These are phyloP conservation scores for Colletotrichum agaves DNA, from an alignment of 2,329 filamentous ascomycete species.

Conservation along the genomic window DNA sequence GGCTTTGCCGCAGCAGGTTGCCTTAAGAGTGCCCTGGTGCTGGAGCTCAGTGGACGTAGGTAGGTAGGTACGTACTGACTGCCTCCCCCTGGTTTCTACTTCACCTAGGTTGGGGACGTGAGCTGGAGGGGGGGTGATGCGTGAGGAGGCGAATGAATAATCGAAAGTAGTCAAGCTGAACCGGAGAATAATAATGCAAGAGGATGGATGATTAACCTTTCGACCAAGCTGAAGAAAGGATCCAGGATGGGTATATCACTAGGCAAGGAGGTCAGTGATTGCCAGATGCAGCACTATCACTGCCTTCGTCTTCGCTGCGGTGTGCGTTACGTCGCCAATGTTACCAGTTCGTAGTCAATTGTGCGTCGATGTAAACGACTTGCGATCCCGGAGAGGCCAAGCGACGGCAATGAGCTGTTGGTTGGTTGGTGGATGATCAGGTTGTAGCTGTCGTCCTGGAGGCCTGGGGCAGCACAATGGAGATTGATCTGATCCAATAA, in stretches of 20 bases:
- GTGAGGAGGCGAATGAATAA: slow-evolving; percentile 15
- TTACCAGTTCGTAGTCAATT: background rate
- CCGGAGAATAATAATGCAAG: background rate
- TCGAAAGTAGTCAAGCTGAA: background rate
- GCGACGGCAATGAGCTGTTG: background rate
- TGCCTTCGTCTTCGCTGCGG: background rate
- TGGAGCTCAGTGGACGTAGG: background rate
- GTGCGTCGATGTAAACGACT: slow-evolving; percentile 13
- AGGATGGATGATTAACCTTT: background rate
- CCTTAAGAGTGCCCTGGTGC: background rate
- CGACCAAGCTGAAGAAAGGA: slow-evolving; percentile 8
- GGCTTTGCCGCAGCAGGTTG: slow-evolving; percentile 7
- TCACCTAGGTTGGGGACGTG: slow-evolving; percentile 16
- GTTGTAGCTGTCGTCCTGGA: slow-evolving; percentile 13
- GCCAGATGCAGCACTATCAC: slow-evolving; percentile 9
- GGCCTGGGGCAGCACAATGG: slow-evolving; percentile 2
- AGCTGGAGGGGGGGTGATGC: slow-evolving; percentile 13
- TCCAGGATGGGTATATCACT: slow-evolving; percentile 8
- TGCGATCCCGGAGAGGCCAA: slow-evolving; percentile 2
- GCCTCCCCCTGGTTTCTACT: too few relatives aligned
- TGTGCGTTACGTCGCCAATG: slow-evolving; percentile 3
- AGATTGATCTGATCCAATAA: slow-evolving; percentile 21
- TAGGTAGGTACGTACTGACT: slow-evolving; percentile 19
- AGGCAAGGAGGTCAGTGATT: slow-evolving; percentile 13
- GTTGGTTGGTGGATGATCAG: slow-evolving; percentile 6